A percentile compares a stretch with the other conserved stretches of the same genome.
Conservation (phyloP, 2,329 filamentous ascomycete genomes). For the Clarireedia paspali region DNA sequence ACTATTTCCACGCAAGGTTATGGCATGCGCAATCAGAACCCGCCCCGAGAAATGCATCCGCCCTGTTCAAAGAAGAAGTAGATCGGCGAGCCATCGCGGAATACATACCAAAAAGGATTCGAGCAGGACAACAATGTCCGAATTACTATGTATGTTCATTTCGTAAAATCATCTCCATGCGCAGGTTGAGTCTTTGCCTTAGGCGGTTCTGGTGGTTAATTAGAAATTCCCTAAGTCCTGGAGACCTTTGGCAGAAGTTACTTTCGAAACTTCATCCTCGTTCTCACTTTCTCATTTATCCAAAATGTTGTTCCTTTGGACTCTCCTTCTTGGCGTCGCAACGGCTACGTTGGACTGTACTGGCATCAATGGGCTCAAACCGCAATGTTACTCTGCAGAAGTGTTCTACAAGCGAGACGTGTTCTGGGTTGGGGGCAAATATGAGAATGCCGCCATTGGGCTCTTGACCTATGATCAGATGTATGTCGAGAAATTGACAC, state of each 20-base stretch:
- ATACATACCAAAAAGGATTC: too few relatives aligned
- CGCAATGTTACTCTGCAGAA: constrained; percentile 17
- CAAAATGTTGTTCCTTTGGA: constrained; percentile 8
- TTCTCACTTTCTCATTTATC: not conserved
- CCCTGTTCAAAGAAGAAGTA: too few relatives aligned
- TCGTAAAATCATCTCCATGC: too few relatives aligned
- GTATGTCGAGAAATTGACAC: constrained; percentile 42
- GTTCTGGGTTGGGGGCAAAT: constrained; percentile 18
- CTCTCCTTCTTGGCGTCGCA: constrained; percentile 5
- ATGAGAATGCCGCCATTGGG: constrained; percentile 12
- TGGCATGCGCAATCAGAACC: too few relatives aligned
- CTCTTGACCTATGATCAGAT: constrained; percentile 34
- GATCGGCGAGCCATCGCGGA: too few relatives aligned
- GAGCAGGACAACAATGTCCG: too few relatives aligned
- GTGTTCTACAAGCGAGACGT: constrained; percentile 13
- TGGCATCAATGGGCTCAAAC: constrained; percentile 13
- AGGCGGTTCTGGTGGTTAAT: not conserved
- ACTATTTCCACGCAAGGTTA: too few relatives aligned
- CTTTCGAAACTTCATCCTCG: not conserved
- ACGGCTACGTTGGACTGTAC: constrained; percentile 9
- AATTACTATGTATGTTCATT: too few relatives aligned
- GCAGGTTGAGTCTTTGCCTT: too few relatives aligned
- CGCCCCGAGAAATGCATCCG: too few relatives aligned
- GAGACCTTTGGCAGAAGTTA: not conserved
- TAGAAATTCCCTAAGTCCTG: not conserved